Base-by-base conservation (phyloP, 441 rosid genomes). In the Raphanus hybrid region DNA sequence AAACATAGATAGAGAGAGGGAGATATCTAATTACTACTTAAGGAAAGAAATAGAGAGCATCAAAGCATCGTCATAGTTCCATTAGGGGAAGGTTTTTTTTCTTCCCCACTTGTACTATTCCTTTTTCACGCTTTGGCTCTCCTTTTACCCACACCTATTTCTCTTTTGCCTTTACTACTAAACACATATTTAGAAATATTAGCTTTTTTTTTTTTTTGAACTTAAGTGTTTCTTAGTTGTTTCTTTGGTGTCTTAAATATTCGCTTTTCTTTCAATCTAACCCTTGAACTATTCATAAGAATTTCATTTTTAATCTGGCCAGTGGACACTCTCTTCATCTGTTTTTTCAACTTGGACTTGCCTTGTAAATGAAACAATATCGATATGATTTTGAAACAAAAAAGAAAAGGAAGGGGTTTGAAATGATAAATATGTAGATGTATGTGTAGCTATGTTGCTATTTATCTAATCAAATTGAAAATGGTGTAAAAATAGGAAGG, bases 21-120 rank as follows among this genome's bases (percentile, higher is more conserved):
- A 14, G 34, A 20, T 12, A 6, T 66, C 1, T 77, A 65, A 77
- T 43, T 78, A 71, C 81, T 60, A 59, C 10, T 66, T 72, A 60
- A 26, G 81, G 78, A 78, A 73, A 78, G 78, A 78, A 73, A 78
- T 70, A 78, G 70, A 68, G 81, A 73, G 81, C 74, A 78, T 68
- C 81, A 41, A 78, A 73, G 81, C 78, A 67, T 78, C 70, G 70
- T 78, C 78, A 78, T 73, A 61, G 58, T 61, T 78, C 78, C 78
- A 78, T 67, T 78, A 73, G 69, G 65, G 70, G 78, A 78, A 78
- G 78, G 66, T 78, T 68, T 78, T 37, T 72, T 78, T 48, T 43
- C 71, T 64, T 67, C 75, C 66, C 75, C 67, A 78, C 77, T 78
- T 73, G 64, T 48, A 15, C 32, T 78, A 78, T 73, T 52, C 65